Percentiles rank a stretch among this genome's conserved stretches.
Evolutionary conservation across 2,329 filamentous ascomycete genomes (phyloP).

Genomic region (Fusarium coffeatum): DNA sequence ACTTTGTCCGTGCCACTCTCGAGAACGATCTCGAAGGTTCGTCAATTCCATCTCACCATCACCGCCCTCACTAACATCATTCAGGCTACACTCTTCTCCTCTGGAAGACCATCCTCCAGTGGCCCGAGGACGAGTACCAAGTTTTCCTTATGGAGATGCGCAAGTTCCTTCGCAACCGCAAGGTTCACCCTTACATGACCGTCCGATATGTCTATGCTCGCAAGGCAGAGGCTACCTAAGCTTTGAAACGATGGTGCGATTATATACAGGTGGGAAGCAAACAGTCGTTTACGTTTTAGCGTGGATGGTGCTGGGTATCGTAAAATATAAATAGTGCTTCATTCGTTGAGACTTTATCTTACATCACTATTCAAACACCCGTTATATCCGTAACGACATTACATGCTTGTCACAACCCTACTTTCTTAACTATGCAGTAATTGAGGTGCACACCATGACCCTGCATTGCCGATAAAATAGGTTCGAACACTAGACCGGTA

Average conservation of each 20-base stretch:
- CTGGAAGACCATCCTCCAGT: slow-evolving; percentile 37
- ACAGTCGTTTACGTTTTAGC: neutral
- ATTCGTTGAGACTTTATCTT: neutral
- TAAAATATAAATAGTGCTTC: neutral
- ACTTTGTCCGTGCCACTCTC: slow-evolving; percentile 35
- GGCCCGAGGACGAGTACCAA: slow-evolving; percentile 40
- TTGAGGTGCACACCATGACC: no score
- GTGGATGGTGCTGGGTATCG: no score
- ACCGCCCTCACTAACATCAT: accelerated
- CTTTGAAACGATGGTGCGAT: accelerated
- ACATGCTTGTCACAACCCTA: no score
- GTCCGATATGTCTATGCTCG: slow-evolving; percentile 39
- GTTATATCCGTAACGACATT: no score
- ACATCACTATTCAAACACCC: no score
- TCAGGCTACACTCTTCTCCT: slow-evolving; percentile 36
- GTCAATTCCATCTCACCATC: no score
- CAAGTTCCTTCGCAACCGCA: slow-evolving; percentile 29
- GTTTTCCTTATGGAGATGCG: slow-evolving; percentile 37
- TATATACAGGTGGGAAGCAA: neutral
- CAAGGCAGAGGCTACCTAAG: slow-evolving; percentile 16
- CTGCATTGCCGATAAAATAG: no score
- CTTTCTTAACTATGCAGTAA: no score
- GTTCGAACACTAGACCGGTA: no score
- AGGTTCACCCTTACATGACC: slow-evolving; percentile 34
- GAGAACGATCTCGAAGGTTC: slow-evolving; percentile 41